Base-by-base conservation (phyloP, 495 filamentous ascomycete genomes). In the Friedmanniomyces simplex region DNA sequence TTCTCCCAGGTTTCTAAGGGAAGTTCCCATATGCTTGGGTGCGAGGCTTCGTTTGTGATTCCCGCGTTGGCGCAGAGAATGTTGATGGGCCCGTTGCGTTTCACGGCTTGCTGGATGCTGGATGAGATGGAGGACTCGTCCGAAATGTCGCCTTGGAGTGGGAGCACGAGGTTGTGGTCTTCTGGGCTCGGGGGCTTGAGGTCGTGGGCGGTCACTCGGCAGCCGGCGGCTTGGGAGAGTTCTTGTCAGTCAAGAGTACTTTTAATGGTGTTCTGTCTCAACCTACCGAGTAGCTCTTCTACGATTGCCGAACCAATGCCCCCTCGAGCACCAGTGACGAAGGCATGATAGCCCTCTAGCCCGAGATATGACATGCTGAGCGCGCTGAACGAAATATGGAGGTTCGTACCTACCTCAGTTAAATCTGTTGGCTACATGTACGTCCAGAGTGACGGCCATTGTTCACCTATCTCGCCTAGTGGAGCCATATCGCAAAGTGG, bases 271-370 rank as follows among this genome's bases (percentile, higher is more conserved):
- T 43, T 30, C 54, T 47, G 16, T 46, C 36, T 28, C 13, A 16
- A 68, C 70, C 11, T 70, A 81, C 79, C 70, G 32, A 82, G 63
- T 50, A 82, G 79, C 57, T 81, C 77, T 49, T 66, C 66, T 10
- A 80, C 74, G 0, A 75, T 75, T 60, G 58, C 73, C 60, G 59
- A 62, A 1, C 79, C 79, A 68, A 80, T 79, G 16, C 73, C 72
- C 45, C 77, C 72, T n/a, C 75, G 74, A 24, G 77, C 78, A 22
- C 78, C 79, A 13, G 77, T 80, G n/a, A 82, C 69, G 52, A 82
- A 78, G n/a, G 76, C 77, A 69, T 81, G 78, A 14, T 71, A 68
- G 18, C 73, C 77, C 64, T 79, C 74, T 8, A 82, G 61, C 2
- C 67, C 72, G 22, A 81, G 66, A 55, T 77, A 79, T 11, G 76